Base-by-base conservation (phyloP, 2,329 filamentous ascomycete species). In the Clonostachys chloroleuca region DNA sequence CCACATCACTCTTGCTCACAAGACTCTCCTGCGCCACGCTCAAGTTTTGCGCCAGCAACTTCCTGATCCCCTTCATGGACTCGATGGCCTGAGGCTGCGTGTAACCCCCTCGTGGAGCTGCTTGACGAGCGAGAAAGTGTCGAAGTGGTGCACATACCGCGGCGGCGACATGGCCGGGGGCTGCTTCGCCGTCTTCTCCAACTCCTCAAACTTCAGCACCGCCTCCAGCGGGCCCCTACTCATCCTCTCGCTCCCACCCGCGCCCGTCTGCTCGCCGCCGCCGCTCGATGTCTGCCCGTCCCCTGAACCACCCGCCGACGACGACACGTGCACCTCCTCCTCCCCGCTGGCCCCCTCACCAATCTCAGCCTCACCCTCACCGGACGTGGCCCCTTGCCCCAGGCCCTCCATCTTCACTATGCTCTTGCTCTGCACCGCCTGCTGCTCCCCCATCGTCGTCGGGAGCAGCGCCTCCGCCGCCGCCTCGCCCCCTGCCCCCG, bases 111-210 rank as follows among this genome's bases (percentile, higher is more conserved):
- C 78, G 45, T 85, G 78, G 14, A 99, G 81, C 57, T 89, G 83
- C 59, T 87, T 86, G 14, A 97, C 94, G 6, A 97, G 79, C 13
- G 83, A 85, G 67, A 94, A 99, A 20, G 86, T 96, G 68, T 99
- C 92, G 67, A 99, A 99, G 69, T 97, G 91, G 69, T 99, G 94
- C 34, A 96, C 84, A 61, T 96, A 95, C 2, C 85, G 87, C 8
- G 88, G 81, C 1, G 89, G 80, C 43, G 82, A 76, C 61, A 87
- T 79, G 61, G 91, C 84, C 5, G 86, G 86, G 18, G 81, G 78
- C 43, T 71, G 59, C 41, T 62, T 60, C 12, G 56, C 55, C n/a
- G 58, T 58, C 42, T 72, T 63, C 8, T 73, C 69, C 5, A 71
- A 66, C 13, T 66, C 56, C n/a, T 48, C 42, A 68, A 77, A 73